These are phyloP conservation scores for Venturia effusa DNA, from an alignment of 2,329 filamentous ascomycete species.

Conservation along the genomic window DNA sequence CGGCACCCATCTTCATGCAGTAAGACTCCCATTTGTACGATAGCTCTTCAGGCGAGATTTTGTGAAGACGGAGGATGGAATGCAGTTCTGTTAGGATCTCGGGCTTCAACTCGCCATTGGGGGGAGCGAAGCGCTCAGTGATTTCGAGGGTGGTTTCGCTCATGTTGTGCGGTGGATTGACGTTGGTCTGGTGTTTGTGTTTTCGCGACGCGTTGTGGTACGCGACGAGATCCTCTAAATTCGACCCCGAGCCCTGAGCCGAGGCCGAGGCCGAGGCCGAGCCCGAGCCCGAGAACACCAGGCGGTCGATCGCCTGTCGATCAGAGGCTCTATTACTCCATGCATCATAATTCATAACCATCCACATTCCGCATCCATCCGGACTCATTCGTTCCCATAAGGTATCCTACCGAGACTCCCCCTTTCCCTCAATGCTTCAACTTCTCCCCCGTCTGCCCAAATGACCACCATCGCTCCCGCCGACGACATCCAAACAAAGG, in stretches of 20 bases:
- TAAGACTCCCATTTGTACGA: slow-evolving; percentile 99
- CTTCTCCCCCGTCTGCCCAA: background rate
- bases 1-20: slow-evolving; percentile 83
- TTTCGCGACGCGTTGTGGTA: background rate
- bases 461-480: background rate
- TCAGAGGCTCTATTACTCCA: no score
- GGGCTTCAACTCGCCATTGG: slow-evolving; percentile 47
- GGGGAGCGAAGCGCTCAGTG: slow-evolving; percentile 47
- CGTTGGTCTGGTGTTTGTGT: background rate
- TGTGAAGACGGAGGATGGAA: slow-evolving; percentile 77
- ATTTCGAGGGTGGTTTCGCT: slow-evolving; percentile 41
- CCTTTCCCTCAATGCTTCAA: background rate
- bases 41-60: slow-evolving; percentile 70
- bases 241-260: background rate
- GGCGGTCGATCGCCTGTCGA: no score
- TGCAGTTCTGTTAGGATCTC: slow-evolving; percentile 74
- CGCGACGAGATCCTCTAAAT: background rate
- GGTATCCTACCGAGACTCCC: background rate
- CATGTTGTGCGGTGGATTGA: slow-evolving; percentile 26
- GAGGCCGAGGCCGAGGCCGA: no score
- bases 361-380: background rate
- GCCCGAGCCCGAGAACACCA: no score
- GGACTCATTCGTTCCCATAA: background rate
- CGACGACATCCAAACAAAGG: background rate
- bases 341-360: no score